Evolutionary conservation across 768 basidiomycete genomes (phyloP).

Genomic region (Pholiota molesta): DNA sequence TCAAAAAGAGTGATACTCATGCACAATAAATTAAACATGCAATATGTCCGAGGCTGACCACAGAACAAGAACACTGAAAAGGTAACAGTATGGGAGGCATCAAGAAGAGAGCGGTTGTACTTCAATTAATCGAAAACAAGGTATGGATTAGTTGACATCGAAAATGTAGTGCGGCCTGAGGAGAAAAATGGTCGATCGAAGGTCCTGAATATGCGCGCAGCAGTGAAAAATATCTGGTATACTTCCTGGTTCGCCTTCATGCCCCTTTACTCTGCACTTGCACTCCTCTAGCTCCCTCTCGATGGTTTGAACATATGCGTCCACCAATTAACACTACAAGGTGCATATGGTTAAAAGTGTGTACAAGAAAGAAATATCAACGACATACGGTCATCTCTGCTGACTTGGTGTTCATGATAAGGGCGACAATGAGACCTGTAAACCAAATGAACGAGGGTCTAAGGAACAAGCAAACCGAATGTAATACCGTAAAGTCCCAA

Average conservation of each 20-base stretch:
- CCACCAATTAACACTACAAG: constrained; percentile 17
- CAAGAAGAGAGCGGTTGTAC: constrained; percentile 6
- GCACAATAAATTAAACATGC: constrained; percentile 1
- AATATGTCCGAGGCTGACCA: background rate
- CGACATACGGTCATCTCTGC: constrained; percentile 35
- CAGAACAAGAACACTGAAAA: background rate
- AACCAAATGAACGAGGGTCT: constrained; percentile 9
- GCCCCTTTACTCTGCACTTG: background rate
- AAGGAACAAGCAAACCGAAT: background rate
- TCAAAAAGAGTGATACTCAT: background rate
- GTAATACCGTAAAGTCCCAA: constrained; percentile 83
- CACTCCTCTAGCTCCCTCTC: background rate
- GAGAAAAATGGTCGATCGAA: constrained; percentile 1
- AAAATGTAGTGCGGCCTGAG: background rate
- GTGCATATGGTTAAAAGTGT: background rate
- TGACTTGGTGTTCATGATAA: constrained; percentile 91
- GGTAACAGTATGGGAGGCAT: background rate
- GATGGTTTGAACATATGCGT: background rate
- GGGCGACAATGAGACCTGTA: constrained; percentile 84
- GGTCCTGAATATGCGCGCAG: constrained; percentile 4
- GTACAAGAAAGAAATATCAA: background rate
- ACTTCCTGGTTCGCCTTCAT: background rate
- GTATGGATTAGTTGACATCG: background rate
- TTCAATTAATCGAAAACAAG: constrained; percentile 8
- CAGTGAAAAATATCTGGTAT: constrained; percentile 10